Conservation (phyloP, 305 asterid species). For the Fraxinus sp. region DNA sequence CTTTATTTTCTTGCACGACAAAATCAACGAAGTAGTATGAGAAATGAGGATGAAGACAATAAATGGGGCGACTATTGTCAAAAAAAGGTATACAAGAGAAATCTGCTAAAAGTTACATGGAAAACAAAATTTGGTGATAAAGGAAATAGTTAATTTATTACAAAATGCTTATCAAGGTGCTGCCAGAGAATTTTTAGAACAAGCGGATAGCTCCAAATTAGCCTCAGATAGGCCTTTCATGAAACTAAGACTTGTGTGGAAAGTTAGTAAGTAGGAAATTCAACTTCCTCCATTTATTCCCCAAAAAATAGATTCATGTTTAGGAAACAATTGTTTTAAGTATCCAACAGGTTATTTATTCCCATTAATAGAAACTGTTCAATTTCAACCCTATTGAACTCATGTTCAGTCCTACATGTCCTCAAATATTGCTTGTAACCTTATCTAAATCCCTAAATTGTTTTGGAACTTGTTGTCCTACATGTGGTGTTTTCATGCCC, state of each 20-base stretch:
- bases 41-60: neutral
- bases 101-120: neutral
- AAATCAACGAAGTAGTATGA: neutral
- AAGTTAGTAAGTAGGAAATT: neutral
- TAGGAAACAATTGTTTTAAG: neutral
- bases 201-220: neutral
- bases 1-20: neutral
- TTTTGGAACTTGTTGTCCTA: neutral
- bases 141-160: neutral
- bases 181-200: neutral
- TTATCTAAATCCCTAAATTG: neutral
- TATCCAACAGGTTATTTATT: neutral
- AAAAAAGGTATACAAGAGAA: neutral
- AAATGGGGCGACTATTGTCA: neutral
- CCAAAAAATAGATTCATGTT: neutral
- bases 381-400: neutral
- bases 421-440: neutral
- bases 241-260: neutral
- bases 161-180: neutral
- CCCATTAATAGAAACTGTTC: neutral
- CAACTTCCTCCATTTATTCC: neutral
- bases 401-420: neutral
- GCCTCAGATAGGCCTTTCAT: neutral
- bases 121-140: neutral
- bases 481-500: neutral